Conservation (phyloP, 169 alveolate genomes). For the Plasmodium falciparum region DNA sequence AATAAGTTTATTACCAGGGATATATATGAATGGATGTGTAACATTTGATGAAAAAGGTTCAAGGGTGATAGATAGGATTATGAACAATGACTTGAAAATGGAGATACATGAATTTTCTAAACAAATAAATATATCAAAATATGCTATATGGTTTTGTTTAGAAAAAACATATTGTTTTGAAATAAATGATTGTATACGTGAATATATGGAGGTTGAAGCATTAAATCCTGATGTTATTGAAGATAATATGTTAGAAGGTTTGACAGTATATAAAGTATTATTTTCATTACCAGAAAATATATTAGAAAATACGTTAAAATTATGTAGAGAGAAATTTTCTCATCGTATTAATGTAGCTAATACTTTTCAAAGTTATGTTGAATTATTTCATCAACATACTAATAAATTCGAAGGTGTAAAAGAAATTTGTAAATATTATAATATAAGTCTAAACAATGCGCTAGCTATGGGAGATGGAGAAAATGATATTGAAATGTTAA, state of each 20-base stretch:
- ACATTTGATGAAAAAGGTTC: constrained; percentile 78
- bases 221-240: constrained; percentile 36
- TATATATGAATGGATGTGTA: constrained; percentile 79
- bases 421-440: constrained; percentile 77
- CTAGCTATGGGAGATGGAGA: constrained; percentile 89
- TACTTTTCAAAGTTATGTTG: constrained; percentile 80
- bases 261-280: constrained; percentile 62
- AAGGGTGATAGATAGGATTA: constrained; percentile 32
- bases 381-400: constrained; percentile 78
- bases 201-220: constrained; percentile 12
- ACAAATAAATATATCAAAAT: constrained; percentile 38
- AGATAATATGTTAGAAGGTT: constrained; percentile 43
- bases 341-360: constrained; percentile 79
- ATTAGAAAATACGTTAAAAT: constrained; percentile 61
- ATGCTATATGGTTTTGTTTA: constrained; percentile 68
- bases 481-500: constrained; percentile 85
- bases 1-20: constrained; percentile 78
- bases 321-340: constrained; percentile 76
- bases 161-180: constrained; percentile 57
- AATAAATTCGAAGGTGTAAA: constrained; percentile 85
- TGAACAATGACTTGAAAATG: constrained; percentile 41
- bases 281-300: constrained; percentile 75
- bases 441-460: constrained; percentile 77
- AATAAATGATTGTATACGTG: constrained; percentile 37
- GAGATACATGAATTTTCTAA: constrained; percentile 63